Base-by-base conservation (phyloP, 108 stramenopile genomes). In the Aurantiochytrium sp. region DNA sequence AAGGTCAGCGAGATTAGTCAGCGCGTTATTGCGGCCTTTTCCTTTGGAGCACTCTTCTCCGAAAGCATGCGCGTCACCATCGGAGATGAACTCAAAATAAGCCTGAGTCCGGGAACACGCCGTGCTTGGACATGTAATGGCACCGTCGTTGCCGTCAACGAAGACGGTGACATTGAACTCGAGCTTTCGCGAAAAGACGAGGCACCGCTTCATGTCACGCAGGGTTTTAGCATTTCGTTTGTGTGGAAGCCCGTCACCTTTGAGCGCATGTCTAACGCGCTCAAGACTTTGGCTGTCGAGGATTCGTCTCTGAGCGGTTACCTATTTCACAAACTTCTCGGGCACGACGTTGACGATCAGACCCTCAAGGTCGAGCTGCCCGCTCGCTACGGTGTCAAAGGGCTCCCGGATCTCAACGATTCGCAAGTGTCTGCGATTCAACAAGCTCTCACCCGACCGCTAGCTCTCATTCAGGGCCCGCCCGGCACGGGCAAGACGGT, bases 401-500 rank as follows among this genome's bases (percentile, higher is more conserved):
- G 98, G 1, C 92, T 99, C 57, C 98, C 98, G 2, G 94, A 95
- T 45, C 92, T 99, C 72, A 99, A 99, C 93, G 96, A 96, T 87
- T 98, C 97, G 43, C 99, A 99, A 93, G 91, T 94, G n/a, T 91
- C 94, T 57, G 98, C 98, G 23, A 96, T 99, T 4, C 92, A 93
- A 6, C 89, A 95, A 35, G 98, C 97, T 29, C 91, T 99, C 89
- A 95, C 97, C 88, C 95, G 96, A 59, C 99, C 99, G 5, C 89
- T 99, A 88, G 93, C 93, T 88, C 93, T 99, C 44, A 98, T 99
- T 90, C 98, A 99, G 90, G 99, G 99, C 5, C 98, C 98, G 44
- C 98, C 98, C 8, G 98, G 97, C 29, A 97, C 96, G 14, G 97
- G 99, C 19, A 99, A 99, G 92, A 99, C 99, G 5, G 98, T 99